Percentiles rank a stretch among this genome's conserved stretches.
Conservation (phyloP, 208 protist species). For the Trypanosoma avium region DNA sequence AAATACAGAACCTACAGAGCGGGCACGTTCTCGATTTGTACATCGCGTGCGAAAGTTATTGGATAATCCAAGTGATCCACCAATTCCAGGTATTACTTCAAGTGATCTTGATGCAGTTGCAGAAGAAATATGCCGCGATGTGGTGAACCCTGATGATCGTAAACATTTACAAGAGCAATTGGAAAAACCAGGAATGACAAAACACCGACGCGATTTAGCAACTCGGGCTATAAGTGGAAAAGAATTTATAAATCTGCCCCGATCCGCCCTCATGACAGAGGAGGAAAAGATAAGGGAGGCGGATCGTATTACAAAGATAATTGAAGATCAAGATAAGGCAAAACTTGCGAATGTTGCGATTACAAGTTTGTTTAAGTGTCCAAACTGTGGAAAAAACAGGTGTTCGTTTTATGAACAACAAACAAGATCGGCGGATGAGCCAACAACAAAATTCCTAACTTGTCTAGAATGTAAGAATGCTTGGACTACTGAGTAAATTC, state of each 20-base stretch:
- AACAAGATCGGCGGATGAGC: slow-evolving; percentile 96
- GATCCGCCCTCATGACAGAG: slow-evolving; percentile 94
- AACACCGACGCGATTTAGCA: slow-evolving; percentile 91
- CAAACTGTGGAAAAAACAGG: slow-evolving; percentile 71
- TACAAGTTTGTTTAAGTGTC: slow-evolving; percentile 76
- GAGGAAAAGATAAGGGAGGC: slow-evolving; percentile 87
- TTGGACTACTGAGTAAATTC: slow-evolving; percentile 87
- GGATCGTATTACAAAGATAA: slow-evolving; percentile 77
- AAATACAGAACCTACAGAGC: too few relatives aligned
- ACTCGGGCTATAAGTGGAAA: slow-evolving; percentile 82
- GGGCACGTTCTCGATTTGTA: slow-evolving; percentile 33
- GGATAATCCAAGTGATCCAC: slow-evolving; percentile 49
- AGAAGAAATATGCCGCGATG: slow-evolving; percentile 38
- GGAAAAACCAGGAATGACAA: slow-evolving; percentile 54
- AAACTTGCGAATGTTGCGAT: slow-evolving; percentile 43
- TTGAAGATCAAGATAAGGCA: slow-evolving; percentile 85
- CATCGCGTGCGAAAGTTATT: slow-evolving; percentile 49
- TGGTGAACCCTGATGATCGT: slow-evolving; percentile 81
- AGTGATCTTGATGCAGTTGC: slow-evolving; percentile 47
- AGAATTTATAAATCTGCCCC: slow-evolving; percentile 88
- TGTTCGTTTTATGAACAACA: slow-evolving; percentile 95
- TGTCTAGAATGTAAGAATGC: slow-evolving; percentile 90
- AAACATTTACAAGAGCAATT: slow-evolving; percentile 87
- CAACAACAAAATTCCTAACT: slow-evolving; percentile 96
- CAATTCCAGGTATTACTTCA: slow-evolving; percentile 26